phyloP scores from a whole-genome alignment of 148 eudicot species.

The Amaranthus palmeri region DNA sequence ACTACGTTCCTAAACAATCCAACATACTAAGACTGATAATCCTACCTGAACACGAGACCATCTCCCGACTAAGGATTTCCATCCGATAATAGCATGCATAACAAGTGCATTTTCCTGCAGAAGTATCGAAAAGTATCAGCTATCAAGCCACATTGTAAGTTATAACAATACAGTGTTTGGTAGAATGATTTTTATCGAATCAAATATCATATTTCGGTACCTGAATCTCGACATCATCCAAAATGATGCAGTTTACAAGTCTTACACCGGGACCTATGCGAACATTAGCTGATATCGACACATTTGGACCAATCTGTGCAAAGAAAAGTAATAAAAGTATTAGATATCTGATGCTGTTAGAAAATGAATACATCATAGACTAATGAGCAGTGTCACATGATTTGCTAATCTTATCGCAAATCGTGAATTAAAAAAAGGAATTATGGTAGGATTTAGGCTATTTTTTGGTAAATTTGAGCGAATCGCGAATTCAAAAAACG shows the following conservation, averaged over 20 bases:
- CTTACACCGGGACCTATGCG: slow-evolving; percentile 75
- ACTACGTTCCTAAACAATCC: background rate
- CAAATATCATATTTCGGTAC: slow-evolving; percentile 26
- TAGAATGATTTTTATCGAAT: background rate
- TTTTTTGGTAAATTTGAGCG: background rate
- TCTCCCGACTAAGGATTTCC: slow-evolving; percentile 81
- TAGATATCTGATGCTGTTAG: background rate
- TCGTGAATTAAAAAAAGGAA: background rate
- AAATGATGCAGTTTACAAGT: slow-evolving; percentile 67
- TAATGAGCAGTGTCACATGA: background rate
- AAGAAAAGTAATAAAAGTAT: background rate
- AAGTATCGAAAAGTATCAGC: slow-evolving; percentile 3
- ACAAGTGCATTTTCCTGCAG: slow-evolving; percentile 88
- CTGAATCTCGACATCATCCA: slow-evolving; percentile 81
- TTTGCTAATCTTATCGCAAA: background rate
- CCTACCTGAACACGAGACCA: slow-evolving; percentile 93
- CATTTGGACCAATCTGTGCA: slow-evolving; percentile 81
- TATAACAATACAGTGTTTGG: background rate
- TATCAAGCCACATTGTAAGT: slow-evolving; percentile 1
- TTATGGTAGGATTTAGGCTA: background rate
- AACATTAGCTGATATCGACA: slow-evolving; percentile 70
- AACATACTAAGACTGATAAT: background rate
- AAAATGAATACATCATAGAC: background rate
- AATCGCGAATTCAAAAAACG: too few species aligned
- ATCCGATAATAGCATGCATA: slow-evolving; percentile 77